Evolutionary conservation across 2,329 filamentous ascomycete species (phyloP).

Genomic region (Cytospora paraplurivora): DNA sequence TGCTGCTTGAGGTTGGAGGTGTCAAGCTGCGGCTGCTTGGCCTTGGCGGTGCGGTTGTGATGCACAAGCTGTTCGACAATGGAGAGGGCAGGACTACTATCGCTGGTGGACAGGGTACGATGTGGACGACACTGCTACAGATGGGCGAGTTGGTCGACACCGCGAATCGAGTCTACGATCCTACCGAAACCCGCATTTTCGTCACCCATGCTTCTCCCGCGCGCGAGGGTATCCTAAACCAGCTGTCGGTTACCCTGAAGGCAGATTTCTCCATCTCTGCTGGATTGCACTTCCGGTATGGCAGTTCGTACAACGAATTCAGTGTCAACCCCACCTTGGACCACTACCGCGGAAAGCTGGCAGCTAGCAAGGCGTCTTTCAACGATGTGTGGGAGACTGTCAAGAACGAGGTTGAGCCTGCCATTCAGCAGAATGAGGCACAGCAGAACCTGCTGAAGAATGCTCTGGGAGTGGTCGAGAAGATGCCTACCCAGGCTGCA

Average conservation of each 20-base stretch:
- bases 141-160: constrained; percentile 99
- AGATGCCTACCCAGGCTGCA: constrained; percentile 94
- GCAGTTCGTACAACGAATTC: constrained; percentile 99
- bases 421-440: constrained; percentile 88
- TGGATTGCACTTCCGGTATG: constrained; percentile 96
- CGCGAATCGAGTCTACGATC: constrained; percentile 96
- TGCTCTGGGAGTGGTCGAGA: constrained; percentile 89
- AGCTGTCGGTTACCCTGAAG: constrained; percentile 95
- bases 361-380: constrained; percentile 96
- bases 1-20: constrained; percentile 90
- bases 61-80: constrained; percentile 99
- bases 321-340: constrained; percentile 97
- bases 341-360: constrained; percentile 97
- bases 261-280: constrained; percentile 98
- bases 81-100: constrained; percentile 97
- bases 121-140: constrained; percentile 98
- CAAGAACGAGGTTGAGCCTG: constrained; percentile 91
- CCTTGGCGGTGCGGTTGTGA: constrained; percentile 93
- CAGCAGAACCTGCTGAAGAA: constrained; percentile 92
- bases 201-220: constrained; percentile 96
- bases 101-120: constrained; percentile 95
- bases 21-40: constrained; percentile 94
- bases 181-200: constrained; percentile 94
- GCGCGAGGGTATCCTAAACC: constrained; percentile 93
- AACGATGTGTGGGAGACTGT: constrained; percentile 99